These are phyloP conservation scores for Entoloma clypeatum DNA, from an alignment of 1,284 basidiomycete species.

Conservation along the genomic window DNA sequence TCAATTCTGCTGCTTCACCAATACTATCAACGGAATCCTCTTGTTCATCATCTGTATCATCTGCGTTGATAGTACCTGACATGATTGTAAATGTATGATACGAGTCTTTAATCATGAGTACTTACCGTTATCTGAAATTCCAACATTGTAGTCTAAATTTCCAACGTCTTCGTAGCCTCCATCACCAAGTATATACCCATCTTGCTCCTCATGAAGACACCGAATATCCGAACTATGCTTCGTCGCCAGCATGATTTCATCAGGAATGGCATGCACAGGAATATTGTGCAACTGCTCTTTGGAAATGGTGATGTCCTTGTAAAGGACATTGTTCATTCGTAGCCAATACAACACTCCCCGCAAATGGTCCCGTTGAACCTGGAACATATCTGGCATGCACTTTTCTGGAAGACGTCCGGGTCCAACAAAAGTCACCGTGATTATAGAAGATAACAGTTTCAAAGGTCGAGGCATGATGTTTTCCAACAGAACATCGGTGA, in stretches of 20 bases:
- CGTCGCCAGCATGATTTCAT: conserved; percentile 24
- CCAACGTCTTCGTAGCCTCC: conserved; percentile 6
- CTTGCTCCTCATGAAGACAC: conserved; percentile 23
- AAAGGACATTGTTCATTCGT: conserved; percentile 31
- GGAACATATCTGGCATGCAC: conserved; percentile 23
- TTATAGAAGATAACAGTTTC: conserved; percentile 25
- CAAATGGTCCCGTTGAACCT: conserved; percentile 23
- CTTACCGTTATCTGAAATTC: neutral
- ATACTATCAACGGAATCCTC: neutral
- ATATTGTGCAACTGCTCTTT: conserved; percentile 20
- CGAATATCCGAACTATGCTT: conserved; percentile 19
- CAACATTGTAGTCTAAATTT: conserved; percentile 4
- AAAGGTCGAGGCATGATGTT: conserved; percentile 30
- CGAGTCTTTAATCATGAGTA: neutral
- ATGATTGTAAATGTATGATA: neutral
- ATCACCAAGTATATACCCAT: conserved; percentile 28
- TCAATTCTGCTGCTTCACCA: neutral
- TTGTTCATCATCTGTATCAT: conserved; percentile 1
- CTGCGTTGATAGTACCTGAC: neutral
- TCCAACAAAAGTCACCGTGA: conserved; percentile 34
- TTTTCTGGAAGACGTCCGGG: conserved; percentile 21
- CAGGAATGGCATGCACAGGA: conserved; percentile 32
- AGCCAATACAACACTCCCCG: conserved; percentile 28
- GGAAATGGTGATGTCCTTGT: conserved; percentile 27
- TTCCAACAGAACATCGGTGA: conserved; percentile 29